These are phyloP conservation scores for Cyclotella baltica DNA, from an alignment of 108 stramenopile genomes.

Conservation along the genomic window DNA sequence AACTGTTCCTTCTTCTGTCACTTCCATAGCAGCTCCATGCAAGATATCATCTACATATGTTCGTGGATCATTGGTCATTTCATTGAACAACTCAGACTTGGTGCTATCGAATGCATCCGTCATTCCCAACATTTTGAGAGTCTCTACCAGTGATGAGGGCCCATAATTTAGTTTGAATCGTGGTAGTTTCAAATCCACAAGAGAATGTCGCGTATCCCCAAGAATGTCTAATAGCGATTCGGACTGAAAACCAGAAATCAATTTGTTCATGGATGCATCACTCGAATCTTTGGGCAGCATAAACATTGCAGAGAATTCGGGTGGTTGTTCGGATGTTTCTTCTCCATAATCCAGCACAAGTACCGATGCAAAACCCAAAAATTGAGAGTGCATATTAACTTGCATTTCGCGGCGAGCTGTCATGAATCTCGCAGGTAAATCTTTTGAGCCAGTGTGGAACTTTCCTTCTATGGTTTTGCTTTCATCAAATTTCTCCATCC, in stretches of 20 bases:
- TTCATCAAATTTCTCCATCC: conserved; percentile 27
- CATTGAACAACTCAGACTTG: not conserved
- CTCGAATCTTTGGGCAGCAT: conserved; percentile 7
- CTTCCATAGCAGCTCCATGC: conserved; percentile 34
- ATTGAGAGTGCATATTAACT: not conserved
- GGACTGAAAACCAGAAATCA: conserved; percentile 1
- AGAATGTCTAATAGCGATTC: conserved; percentile 5
- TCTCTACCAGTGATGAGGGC: not conserved
- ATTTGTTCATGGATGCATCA: not conserved
- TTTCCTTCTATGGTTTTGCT: conserved; percentile 2
- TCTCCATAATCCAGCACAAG: conserved; percentile 30
- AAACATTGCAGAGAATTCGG: conserved; percentile 28
- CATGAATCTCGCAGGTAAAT: conserved; percentile 18
- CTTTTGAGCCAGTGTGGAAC: not conserved
- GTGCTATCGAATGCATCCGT: conserved; percentile 1
- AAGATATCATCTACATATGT: conserved; percentile 24
- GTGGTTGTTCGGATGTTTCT: not conserved
- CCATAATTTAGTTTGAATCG: conserved; percentile 28
- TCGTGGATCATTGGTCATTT: conserved; percentile 28
- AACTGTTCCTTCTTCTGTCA: conserved; percentile 35
- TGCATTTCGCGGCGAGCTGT: conserved; percentile 11
- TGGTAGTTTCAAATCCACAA: conserved; percentile 19
- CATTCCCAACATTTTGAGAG: conserved; percentile 14
- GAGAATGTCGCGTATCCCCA: not conserved
- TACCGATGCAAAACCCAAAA: conserved; percentile 16